Evolutionary conservation across 2,329 filamentous ascomycete species (phyloP).

Genomic region (Anisogramma anomala): DNA sequence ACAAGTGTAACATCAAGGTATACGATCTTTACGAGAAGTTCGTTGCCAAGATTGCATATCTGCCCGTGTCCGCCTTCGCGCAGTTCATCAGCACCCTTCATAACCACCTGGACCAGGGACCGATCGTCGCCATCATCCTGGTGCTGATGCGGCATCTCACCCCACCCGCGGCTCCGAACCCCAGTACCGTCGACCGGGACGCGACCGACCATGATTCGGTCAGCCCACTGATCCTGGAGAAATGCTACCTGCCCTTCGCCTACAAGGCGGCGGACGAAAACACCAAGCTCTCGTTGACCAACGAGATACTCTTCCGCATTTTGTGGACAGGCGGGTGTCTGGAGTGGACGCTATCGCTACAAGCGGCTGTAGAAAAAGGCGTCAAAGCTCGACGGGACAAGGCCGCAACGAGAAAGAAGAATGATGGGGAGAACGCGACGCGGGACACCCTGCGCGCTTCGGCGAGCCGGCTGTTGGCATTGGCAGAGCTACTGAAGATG

Average conservation of each 20-base stretch:
- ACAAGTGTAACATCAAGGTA: conserved; percentile 26
- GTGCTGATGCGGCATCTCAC: conserved; percentile 34
- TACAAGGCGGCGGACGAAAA: conserved; percentile 59
- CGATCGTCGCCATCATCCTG: conserved; percentile 34
- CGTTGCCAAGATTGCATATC: conserved; percentile 43
- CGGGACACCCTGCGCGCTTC: conserved; percentile 12
- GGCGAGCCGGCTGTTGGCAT: conserved; percentile 5
- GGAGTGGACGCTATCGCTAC: conserved; percentile 26
- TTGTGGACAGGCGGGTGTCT: conserved; percentile 29
- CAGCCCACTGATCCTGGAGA: conserved; percentile 35
- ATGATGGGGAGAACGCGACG: conserved; percentile 7
- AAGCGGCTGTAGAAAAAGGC: conserved; percentile 32
- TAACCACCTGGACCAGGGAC: conserved; percentile 25
- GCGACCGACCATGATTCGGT: conserved; percentile 28
- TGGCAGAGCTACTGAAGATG: conserved; percentile 3
- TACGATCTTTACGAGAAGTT: conserved; percentile 48
- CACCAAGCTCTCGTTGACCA: conserved; percentile 56
- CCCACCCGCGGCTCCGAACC: conserved; percentile 31
- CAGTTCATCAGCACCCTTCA: conserved; percentile 37
- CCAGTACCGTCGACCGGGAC: conserved; percentile 27
- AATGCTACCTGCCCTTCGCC: conserved; percentile 53
- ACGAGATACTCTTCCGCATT: conserved; percentile 53
- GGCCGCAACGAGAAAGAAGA: conserved; percentile 29
- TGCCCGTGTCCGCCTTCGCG: conserved; percentile 46
- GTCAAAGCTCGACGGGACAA: conserved; percentile 38